Percentiles rank a stretch among this genome's conserved stretches.
These are phyloP conservation scores for Metarhizium rileyi DNA, from an alignment of 2,329 filamentous ascomycete species.

Conservation along the genomic window DNA sequence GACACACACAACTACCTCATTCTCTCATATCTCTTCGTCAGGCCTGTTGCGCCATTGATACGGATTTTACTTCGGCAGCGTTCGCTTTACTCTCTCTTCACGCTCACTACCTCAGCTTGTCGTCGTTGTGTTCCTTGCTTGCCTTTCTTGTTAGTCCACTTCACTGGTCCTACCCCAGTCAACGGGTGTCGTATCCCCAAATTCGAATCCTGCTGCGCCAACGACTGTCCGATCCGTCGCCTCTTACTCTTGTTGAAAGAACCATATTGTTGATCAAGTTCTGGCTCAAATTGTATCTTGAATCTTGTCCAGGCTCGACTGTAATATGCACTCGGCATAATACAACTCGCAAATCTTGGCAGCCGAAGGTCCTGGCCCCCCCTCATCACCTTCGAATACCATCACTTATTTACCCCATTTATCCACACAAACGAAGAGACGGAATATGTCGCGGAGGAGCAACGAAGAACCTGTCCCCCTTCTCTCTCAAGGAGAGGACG, in stretches of 20 bases:
- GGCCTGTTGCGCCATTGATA: conserved; percentile 1
- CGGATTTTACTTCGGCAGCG: not conserved
- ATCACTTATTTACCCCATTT: not conserved
- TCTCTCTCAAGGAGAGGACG: conserved; percentile 21
- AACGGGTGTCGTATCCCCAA: not conserved
- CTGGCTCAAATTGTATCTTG: not conserved
- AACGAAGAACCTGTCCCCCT: conserved; percentile 22
- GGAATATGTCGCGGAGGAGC: conserved; percentile 23
- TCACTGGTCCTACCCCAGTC: not conserved
- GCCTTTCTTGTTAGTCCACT: not conserved
- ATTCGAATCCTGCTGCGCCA: not conserved
- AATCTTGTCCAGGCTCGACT: not conserved
- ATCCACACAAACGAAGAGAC: not conserved
- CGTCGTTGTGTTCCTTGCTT: conserved; percentile 1
- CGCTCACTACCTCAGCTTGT: conserved; percentile 5
- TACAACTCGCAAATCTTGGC: not conserved
- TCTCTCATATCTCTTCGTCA: not conserved
- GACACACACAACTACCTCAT: conserved; percentile 1
- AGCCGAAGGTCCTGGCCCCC: not conserved
- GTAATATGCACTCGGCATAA: conserved; percentile 4
- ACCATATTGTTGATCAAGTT: not conserved
- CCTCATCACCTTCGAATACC: not conserved
- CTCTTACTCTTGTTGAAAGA: not conserved
- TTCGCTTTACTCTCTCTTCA: not conserved
- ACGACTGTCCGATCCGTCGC: not conserved